Percentiles rank a stretch among this genome's conserved stretches.
phyloP scores from a whole-genome alignment of 805 yeast species.

The Ogataea corticis region DNA sequence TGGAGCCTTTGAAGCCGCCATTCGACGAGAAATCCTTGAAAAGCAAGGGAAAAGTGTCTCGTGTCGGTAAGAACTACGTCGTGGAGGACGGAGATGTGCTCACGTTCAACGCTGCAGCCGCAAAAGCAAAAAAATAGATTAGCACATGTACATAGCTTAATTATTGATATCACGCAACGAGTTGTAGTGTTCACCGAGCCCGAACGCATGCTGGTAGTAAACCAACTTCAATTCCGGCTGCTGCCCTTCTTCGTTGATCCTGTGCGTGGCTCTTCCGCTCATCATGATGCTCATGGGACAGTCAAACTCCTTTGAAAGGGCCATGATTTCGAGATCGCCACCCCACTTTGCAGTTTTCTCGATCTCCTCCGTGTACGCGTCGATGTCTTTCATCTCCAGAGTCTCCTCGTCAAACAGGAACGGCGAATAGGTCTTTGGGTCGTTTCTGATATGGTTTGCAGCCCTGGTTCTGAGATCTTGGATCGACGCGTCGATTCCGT shows the following conservation, averaged over 20 bases:
- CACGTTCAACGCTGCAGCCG: conserved; percentile 86
- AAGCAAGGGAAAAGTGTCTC: conserved; percentile 84
- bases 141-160: not conserved
- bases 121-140: conserved; percentile 16
- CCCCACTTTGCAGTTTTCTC: conserved; percentile 93
- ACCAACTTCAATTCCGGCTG: conserved; percentile 66
- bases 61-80: conserved; percentile 92
- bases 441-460: conserved; percentile 60
- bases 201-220: conserved; percentile 80
- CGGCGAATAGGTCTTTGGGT: conserved; percentile 75
- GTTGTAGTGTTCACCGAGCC: conserved; percentile 95
- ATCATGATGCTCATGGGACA: conserved; percentile 76
- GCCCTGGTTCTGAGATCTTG: conserved; percentile 63
- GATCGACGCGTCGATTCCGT: conserved; percentile 39
- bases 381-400: conserved; percentile 60
- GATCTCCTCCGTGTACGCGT: conserved; percentile 66
- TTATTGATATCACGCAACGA: conserved; percentile 47
- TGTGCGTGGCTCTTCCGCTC: conserved; percentile 71
- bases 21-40: conserved; percentile 77
- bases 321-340: conserved; percentile 87
- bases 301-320: conserved; percentile 68
- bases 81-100: conserved; percentile 95
- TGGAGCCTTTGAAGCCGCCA: conserved; percentile 59
- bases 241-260: conserved; percentile 58
- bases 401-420: conserved; percentile 81